phyloP scores from a whole-genome alignment of 1,284 basidiomycete genomes.

The Sporisorium sorghi region DNA sequence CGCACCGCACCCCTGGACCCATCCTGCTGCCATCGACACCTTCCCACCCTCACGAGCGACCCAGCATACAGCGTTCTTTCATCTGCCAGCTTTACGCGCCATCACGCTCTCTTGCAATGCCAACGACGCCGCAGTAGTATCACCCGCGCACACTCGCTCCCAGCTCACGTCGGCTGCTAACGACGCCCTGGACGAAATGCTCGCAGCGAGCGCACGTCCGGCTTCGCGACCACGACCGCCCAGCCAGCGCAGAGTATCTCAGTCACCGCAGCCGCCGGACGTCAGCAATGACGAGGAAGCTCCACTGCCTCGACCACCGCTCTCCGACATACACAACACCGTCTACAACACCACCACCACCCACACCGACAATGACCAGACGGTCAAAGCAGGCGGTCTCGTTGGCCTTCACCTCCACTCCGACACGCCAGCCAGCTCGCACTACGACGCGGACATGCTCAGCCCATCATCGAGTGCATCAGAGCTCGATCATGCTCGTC shows the following conservation, averaged over 20 bases:
- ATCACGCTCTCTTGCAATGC: not conserved
- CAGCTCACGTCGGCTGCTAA: not conserved
- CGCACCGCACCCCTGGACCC: not conserved
- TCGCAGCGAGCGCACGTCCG: not conserved
- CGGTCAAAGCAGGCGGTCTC: not conserved
- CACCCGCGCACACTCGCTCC: not conserved
- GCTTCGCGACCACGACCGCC: conserved; percentile 16
- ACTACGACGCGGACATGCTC: conserved; percentile 2
- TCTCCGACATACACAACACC: conserved; percentile 22
- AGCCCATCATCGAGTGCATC: conserved; percentile 16
- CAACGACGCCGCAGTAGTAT: not conserved
- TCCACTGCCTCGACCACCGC: conserved; percentile 4
- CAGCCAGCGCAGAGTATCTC: conserved; percentile 7
- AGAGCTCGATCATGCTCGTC: conserved; percentile 41
- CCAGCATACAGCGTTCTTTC: not conserved
- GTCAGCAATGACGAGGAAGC: not conserved
- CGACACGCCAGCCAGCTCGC: not conserved
- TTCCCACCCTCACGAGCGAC: not conserved
- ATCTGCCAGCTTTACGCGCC: not conserved
- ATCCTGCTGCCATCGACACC: not conserved
- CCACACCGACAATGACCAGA: not conserved
- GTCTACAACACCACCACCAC: not conserved
- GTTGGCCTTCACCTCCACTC: not conserved
- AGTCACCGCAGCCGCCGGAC: conserved; percentile 6
- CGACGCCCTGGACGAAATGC: conserved; percentile 7